Evolutionary conservation across 345 rosid genomes (phyloP).

Genomic region (Capsella bursapastoris): DNA sequence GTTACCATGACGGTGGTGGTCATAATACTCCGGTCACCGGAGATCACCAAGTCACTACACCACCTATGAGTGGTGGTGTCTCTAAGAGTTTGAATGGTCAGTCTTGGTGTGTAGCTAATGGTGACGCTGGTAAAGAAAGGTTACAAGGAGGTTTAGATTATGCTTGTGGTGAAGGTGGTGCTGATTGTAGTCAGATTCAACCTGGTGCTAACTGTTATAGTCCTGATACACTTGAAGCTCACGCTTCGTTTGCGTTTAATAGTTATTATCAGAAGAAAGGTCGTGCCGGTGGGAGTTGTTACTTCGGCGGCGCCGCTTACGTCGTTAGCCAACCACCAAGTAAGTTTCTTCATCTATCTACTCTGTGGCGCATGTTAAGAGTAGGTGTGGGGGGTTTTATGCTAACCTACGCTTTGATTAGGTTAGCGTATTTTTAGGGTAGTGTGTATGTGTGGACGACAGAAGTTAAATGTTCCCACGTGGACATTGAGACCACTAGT

Average conservation of each 20-base stretch:
- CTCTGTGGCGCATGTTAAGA: not conserved
- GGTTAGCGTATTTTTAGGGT: slow-evolving; percentile 24
- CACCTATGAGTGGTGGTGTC: slow-evolving; percentile 53
- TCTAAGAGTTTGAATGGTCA: slow-evolving; percentile 62
- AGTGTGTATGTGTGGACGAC: slow-evolving; percentile 11
- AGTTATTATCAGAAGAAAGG: slow-evolving; percentile 83
- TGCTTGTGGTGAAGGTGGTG: slow-evolving; percentile 92
- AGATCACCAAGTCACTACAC: not conserved
- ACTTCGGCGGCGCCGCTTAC: slow-evolving; percentile 87
- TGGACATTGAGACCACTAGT: slow-evolving; percentile 19
- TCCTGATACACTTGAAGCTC: slow-evolving; percentile 83
- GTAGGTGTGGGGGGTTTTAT: not conserved
- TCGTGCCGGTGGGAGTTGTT: slow-evolving; percentile 73
- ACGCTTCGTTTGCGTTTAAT: slow-evolving; percentile 95
- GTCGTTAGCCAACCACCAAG: slow-evolving; percentile 85
- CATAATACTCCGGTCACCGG: slow-evolving; percentile 43
- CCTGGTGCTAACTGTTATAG: slow-evolving; percentile 67
- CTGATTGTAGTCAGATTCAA: slow-evolving; percentile 84
- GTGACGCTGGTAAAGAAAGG: slow-evolving; percentile 58
- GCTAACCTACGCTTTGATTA: slow-evolving; percentile 11
- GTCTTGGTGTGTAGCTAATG: slow-evolving; percentile 88
- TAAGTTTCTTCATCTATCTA: slow-evolving; percentile 41
- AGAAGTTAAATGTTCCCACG: slow-evolving; percentile 39
- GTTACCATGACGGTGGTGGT: slow-evolving; percentile 43
- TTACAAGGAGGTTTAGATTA: slow-evolving; percentile 76